A percentile compares a stretch with the other conserved stretches of the same genome.
These are phyloP conservation scores for Pseudogymnoascus sp. DNA, from an alignment of 2,329 filamentous ascomycete species.

Conservation along the genomic window DNA sequence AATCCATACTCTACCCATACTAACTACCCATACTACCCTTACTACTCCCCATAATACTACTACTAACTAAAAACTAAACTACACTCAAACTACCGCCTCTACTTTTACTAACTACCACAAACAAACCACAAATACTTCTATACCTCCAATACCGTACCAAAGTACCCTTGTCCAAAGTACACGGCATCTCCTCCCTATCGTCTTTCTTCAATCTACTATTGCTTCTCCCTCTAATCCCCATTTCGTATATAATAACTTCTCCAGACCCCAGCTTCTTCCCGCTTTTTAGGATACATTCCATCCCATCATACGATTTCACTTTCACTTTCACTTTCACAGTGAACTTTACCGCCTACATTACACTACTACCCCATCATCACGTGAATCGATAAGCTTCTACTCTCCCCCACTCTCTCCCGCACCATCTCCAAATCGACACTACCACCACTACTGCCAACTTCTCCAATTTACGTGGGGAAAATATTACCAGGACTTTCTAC, in stretches of 20 bases:
- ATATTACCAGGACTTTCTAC: background rate
- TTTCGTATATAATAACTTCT: conserved; percentile 9
- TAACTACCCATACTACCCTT: background rate
- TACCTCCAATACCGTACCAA: background rate
- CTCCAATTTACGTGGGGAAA: conserved; percentile 5
- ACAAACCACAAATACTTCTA: background rate
- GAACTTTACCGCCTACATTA: background rate
- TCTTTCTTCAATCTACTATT: background rate
- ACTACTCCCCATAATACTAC: background rate
- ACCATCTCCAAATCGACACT: background rate
- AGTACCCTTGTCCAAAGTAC: background rate
- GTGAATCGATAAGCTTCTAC: conserved; percentile 3
- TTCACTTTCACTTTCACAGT: background rate
- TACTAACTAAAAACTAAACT: background rate
- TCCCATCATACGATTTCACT: conserved; percentile 3
- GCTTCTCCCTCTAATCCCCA: background rate
- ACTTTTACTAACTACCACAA: background rate
- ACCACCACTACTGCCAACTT: background rate
- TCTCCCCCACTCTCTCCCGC: background rate
- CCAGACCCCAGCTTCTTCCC: conserved; percentile 4
- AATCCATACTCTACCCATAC: background rate
- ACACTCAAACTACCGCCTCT: background rate
- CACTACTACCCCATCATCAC: conserved; percentile 2
- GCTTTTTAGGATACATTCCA: conserved; percentile 6
- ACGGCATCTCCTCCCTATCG: background rate